phyloP scores from a whole-genome alignment of 306 rosid genomes.

The Quercus alba region DNA sequence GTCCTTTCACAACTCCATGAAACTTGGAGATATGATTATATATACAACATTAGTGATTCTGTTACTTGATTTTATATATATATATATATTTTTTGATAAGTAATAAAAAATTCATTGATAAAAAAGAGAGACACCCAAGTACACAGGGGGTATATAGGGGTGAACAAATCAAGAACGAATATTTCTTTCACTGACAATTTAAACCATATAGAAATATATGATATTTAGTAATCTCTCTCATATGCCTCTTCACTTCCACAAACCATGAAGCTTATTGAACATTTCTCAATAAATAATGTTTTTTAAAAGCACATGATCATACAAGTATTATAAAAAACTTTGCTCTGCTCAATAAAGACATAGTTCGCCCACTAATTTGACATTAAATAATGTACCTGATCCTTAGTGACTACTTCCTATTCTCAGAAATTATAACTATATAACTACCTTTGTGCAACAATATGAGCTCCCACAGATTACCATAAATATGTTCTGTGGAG shows the following conservation, averaged over 20 bases:
- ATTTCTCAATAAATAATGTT: background rate
- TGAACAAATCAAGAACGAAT: too few species aligned
- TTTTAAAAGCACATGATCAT: background rate
- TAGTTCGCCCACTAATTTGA: background rate
- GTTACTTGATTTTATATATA: background rate
- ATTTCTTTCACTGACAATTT: background rate
- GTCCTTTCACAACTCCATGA: background rate
- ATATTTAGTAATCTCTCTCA: background rate
- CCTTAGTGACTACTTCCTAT: background rate
- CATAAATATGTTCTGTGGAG: background rate
- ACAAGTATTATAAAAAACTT: background rate
- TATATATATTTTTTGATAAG: too few species aligned
- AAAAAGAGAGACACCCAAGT: too few species aligned
- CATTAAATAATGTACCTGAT: background rate
- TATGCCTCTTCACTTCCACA: background rate
- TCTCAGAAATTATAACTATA: background rate
- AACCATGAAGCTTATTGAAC: background rate
- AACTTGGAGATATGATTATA: background rate
- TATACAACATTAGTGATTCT: background rate
- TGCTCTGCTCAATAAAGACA: background rate
- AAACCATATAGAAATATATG: background rate
- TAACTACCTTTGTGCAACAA: background rate
- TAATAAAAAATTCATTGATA: too few species aligned
- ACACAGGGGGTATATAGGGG: too few species aligned
- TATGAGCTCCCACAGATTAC: background rate